Percentiles rank a stretch among this genome's conserved stretches.
phyloP scores from a whole-genome alignment of 345 rosid species.

The Cardamine occulta region DNA sequence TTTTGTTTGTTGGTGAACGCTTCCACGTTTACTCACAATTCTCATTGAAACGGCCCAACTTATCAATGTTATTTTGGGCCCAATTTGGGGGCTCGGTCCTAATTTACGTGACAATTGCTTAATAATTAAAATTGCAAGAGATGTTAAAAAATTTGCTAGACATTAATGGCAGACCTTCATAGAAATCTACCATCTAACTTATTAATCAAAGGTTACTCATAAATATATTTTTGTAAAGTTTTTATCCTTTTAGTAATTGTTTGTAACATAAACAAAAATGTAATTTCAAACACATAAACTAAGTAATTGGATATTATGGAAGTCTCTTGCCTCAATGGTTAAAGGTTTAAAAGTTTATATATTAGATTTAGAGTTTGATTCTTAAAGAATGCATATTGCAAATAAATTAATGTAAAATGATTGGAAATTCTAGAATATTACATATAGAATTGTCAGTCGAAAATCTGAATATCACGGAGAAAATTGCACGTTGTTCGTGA shows the following conservation, averaged over 20 bases:
- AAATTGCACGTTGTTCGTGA: neutral
- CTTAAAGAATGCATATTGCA: no score
- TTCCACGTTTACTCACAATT: neutral
- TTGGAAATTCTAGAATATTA: no score
- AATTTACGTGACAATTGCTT: neutral
- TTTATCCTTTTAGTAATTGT: no score
- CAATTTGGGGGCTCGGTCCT: neutral
- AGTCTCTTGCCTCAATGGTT: no score
- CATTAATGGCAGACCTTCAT: neutral
- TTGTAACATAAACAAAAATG: no score
- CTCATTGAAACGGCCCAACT: constrained; percentile 9
- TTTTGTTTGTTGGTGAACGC: neutral
- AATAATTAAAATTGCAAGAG: neutral
- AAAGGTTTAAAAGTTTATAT: no score
- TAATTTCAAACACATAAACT: neutral
- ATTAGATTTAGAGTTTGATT: neutral
- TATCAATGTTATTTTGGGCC: neutral
- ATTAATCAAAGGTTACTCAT: no score
- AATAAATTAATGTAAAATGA: no score
- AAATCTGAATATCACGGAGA: no score
- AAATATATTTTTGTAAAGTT: no score
- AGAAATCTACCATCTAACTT: no score
- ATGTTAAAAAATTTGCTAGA: neutral
- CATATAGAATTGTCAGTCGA: neutral
- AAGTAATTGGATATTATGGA: neutral